Evolutionary conservation across 176 grass and related monocot species (phyloP), one percentile per base, ranked within the genome.

Genomic region (Avena atlantica): DNA sequence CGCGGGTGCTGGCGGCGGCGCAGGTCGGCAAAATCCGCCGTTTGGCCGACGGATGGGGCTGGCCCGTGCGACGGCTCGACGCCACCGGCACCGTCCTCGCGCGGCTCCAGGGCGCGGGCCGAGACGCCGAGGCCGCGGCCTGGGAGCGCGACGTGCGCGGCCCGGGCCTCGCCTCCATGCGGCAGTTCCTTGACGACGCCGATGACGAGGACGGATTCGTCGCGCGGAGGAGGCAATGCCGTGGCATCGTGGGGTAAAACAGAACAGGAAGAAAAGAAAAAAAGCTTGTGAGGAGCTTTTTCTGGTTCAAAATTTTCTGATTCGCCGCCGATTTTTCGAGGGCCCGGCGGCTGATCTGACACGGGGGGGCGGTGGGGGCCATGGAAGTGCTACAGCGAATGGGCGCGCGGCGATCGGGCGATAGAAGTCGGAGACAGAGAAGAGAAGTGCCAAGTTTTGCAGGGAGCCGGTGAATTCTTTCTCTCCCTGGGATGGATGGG

Each of bases 21-120:
- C 96, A 98, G 81, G 90, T 81, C 81, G 19, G 86, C 83, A 98
- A 98, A 90, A 98, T 98, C 60, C 80, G 91, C 12, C 76, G 83
- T 31, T 90, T 98, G 86, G 82, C 67, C 2, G 80, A 44, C 9
- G 84, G 21, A 19, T 95, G 90, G 93, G 87, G 91, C 16, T 98
- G 96, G 96, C 81, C 93, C 58, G 55, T 95, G 34, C 81, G 48
- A 12, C 91, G 93, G 37, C 89, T 98, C 10, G 90, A 98, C 90
- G 95, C 93, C 12, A 95, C 93, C 11, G 84, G 70, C 4, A 89
- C 90, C 7, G 74, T 98, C 21, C 52, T 21, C 14, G 91, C 91
- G 84, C 88, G 88, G 37, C 78, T 98, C 31, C 63, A 82, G 48
- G 19, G 84, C 40, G 85, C 90, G 9, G 89, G 86, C 2, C 61